Conservation (phyloP, 1,284 basidiomycete genomes). For the Ceratobasidium papillatum region DNA sequence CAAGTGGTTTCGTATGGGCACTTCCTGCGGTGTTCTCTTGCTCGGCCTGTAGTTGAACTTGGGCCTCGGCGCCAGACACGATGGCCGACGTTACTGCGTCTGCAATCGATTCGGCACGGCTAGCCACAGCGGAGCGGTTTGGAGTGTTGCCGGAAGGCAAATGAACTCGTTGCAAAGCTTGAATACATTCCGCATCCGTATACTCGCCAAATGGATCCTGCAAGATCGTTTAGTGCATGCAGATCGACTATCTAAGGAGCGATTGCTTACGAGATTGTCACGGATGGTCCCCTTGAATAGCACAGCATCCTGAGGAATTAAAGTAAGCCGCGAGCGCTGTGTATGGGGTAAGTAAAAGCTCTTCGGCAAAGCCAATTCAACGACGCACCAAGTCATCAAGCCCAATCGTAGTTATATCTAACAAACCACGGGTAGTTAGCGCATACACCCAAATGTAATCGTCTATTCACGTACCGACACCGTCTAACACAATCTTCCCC, state of each 20-base stretch:
- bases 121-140: slow-evolving; percentile 3
- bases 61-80: background rate
- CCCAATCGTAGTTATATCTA: slow-evolving; percentile 83
- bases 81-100: background rate
- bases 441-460: background rate
- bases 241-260: too few species aligned
- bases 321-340: slow-evolving; percentile 22
- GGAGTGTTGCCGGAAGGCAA: slow-evolving; percentile 42
- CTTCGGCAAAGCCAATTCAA: slow-evolving; percentile 46
- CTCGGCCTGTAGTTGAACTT: background rate
- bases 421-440: too few species aligned
- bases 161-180: slow-evolving; percentile 71
- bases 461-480: slow-evolving; percentile 61
- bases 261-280: slow-evolving; percentile 6
- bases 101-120: slow-evolving; percentile 22
- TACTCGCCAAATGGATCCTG: slow-evolving; percentile 89
- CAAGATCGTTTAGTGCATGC: background rate
- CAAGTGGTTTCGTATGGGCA: background rate
- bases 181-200: slow-evolving; percentile 70
- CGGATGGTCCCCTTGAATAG: slow-evolving; percentile 31
- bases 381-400: slow-evolving; percentile 87
- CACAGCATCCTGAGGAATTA: background rate
- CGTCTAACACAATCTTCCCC: slow-evolving; percentile 85
- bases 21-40: background rate
- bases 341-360: too few species aligned